Conservation (phyloP, 306 rosid genomes). For the Myrica gale region DNA sequence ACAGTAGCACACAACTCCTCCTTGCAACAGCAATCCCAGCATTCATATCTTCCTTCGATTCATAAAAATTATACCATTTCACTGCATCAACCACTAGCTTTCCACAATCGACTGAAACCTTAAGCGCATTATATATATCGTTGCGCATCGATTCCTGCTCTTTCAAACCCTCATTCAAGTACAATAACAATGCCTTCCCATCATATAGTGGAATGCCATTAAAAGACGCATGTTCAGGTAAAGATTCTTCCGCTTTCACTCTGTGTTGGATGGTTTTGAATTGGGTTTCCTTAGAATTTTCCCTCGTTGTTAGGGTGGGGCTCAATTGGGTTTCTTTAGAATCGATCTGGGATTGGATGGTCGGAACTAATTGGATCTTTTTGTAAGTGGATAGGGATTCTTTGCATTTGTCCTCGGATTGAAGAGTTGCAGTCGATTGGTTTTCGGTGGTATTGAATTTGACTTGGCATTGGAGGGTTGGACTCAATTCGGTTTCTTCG, state of each 20-base stretch:
- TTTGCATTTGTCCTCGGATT: neutral
- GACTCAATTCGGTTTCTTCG: neutral
- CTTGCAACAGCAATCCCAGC: constrained; percentile 19
- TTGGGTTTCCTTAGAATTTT: neutral
- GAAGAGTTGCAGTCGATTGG: neutral
- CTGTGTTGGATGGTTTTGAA: neutral
- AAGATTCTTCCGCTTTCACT: neutral
- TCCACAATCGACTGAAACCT: constrained; percentile 21
- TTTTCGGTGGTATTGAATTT: neutral
- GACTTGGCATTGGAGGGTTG: too few relatives aligned
- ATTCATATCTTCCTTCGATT: neutral
- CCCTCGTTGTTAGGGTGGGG: neutral
- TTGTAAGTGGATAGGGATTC: neutral
- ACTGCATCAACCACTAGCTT: constrained; percentile 40
- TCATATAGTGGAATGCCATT: constrained; percentile 24
- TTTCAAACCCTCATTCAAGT: constrained; percentile 22
- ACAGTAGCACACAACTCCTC: constrained; percentile 38
- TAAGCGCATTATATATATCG: constrained; percentile 10
- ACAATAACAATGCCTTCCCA: constrained; percentile 28
- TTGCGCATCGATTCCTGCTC: constrained; percentile 29
- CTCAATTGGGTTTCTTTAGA: neutral
- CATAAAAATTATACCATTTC: constrained; percentile 29
- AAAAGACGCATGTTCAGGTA: neutral
- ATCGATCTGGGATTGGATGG: neutral
- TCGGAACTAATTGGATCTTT: neutral